Conservation (phyloP, 2,329 filamentous ascomycete genomes). For the Herpotrichia juniperi region DNA sequence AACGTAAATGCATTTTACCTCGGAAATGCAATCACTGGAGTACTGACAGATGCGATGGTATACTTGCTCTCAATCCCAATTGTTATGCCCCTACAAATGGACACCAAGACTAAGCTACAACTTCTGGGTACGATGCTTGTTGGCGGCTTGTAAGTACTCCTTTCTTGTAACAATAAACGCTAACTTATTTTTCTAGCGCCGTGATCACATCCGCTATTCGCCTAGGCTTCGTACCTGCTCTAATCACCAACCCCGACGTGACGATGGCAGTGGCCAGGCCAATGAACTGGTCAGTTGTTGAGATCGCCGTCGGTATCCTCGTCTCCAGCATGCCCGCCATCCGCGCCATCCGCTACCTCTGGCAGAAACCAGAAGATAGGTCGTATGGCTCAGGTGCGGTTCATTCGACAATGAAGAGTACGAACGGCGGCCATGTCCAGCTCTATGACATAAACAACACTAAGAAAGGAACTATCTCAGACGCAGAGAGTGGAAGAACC, state of each 20-base stretch:
- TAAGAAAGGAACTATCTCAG: too few species aligned
- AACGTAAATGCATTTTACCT: constrained; percentile 34
- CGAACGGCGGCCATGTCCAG: too few species aligned
- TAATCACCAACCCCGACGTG: constrained; percentile 17
- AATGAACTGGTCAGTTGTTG: constrained; percentile 26
- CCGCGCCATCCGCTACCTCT: constrained; percentile 22
- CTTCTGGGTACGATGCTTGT: constrained; percentile 25
- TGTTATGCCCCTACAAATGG: constrained; percentile 24
- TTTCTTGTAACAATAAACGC: background rate
- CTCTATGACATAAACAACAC: too few species aligned
- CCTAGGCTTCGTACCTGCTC: constrained; percentile 22
- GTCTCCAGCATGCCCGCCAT: constrained; percentile 26
- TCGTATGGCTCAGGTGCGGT: constrained; percentile 19
- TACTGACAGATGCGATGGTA: constrained; percentile 26
- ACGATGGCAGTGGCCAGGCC: constrained; percentile 24
- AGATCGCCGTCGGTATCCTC: constrained; percentile 25
- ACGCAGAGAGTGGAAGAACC: too few species aligned
- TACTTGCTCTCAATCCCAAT: constrained; percentile 28
- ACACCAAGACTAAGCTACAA: constrained; percentile 23
- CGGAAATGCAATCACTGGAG: constrained; percentile 28
- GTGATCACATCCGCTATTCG: constrained; percentile 27
- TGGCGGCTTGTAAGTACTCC: constrained; percentile 26
- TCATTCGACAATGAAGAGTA: too few species aligned
- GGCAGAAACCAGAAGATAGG: constrained; percentile 12
- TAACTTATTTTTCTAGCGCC: constrained; percentile 10